A percentile compares a stretch with the other conserved stretches of the same genome.
Evolutionary conservation across 2,329 filamentous ascomycete genomes (phyloP).

Genomic region (Trichoderma hamatum): DNA sequence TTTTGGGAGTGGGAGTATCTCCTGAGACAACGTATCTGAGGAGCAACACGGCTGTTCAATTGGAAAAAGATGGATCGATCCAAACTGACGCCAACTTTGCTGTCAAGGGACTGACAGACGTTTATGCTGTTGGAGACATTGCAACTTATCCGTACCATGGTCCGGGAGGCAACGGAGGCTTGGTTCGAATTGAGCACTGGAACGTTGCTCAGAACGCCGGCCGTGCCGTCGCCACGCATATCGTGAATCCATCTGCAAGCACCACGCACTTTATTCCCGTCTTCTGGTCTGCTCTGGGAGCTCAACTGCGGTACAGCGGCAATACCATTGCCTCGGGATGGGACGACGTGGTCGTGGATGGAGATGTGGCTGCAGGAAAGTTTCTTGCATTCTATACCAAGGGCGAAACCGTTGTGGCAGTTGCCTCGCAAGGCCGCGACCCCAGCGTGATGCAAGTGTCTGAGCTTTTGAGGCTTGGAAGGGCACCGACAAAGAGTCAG

Average conservation of each 20-base stretch:
- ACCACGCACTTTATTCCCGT: conserved; percentile 82
- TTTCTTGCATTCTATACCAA: conserved; percentile 90
- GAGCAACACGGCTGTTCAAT: conserved; percentile 67
- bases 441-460: conserved; percentile 81
- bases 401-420: conserved; percentile 83
- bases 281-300: conserved; percentile 93
- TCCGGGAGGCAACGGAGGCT: conserved; percentile 74
- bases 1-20: conserved; percentile 85
- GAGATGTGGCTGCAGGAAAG: conserved; percentile 74
- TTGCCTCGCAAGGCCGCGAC: conserved; percentile 88
- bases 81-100: conserved; percentile 78
- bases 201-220: conserved; percentile 95
- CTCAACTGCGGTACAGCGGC: conserved; percentile 90
- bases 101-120: conserved; percentile 74
- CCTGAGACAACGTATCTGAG: conserved; percentile 84
- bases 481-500: conserved; percentile 82
- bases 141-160: conserved; percentile 93
- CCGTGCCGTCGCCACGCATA: conserved; percentile 75
- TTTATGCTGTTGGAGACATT: conserved; percentile 94
- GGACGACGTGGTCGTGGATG: conserved; percentile 82
- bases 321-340: conserved; percentile 72
- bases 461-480: conserved; percentile 79
- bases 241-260: conserved; percentile 62
- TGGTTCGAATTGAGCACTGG: conserved; percentile 94
- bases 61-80: conserved; percentile 85